Evolutionary conservation across 192 early-diverging fungal species (phyloP).

Genomic region (Cetraspora pellucida): DNA sequence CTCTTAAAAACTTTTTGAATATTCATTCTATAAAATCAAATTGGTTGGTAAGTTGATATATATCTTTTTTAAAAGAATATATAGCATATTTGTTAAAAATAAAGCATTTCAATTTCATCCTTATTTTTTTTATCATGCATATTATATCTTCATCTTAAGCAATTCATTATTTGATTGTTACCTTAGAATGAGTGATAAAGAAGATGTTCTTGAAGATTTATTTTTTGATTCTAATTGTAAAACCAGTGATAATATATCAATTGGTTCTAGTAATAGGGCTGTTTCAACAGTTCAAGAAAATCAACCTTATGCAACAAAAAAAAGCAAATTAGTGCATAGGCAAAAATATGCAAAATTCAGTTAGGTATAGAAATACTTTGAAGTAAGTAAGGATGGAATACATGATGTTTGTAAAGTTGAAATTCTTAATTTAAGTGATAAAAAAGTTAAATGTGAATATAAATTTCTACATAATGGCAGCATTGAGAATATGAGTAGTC

Average conservation of each 20-base stretch:
- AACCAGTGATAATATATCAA: background rate
- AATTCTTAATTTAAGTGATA: background rate
- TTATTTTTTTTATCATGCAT: too few species aligned
- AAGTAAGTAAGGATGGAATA: background rate
- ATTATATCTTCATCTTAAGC: too few species aligned
- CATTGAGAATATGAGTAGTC: background rate
- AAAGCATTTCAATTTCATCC: too few species aligned
- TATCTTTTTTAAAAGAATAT: too few species aligned
- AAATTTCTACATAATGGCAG: background rate
- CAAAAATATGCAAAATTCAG: background rate
- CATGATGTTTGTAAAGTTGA: background rate
- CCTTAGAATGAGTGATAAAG: too few species aligned
- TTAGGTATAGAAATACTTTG: background rate
- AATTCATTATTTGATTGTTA: too few species aligned
- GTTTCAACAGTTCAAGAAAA: background rate
- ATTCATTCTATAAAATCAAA: too few species aligned
- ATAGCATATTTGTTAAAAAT: too few species aligned
- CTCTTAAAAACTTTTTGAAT: too few species aligned
- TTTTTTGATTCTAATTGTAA: background rate
- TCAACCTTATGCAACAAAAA: slow-evolving; percentile 1
- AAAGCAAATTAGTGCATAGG: background rate
- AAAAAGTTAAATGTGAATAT: background rate
- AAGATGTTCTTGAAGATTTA: background rate
- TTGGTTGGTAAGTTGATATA: too few species aligned
- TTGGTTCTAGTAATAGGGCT: background rate